Evolutionary conservation across 2,329 filamentous ascomycete genomes (phyloP).

Genomic region (Fusarium torreyae): DNA sequence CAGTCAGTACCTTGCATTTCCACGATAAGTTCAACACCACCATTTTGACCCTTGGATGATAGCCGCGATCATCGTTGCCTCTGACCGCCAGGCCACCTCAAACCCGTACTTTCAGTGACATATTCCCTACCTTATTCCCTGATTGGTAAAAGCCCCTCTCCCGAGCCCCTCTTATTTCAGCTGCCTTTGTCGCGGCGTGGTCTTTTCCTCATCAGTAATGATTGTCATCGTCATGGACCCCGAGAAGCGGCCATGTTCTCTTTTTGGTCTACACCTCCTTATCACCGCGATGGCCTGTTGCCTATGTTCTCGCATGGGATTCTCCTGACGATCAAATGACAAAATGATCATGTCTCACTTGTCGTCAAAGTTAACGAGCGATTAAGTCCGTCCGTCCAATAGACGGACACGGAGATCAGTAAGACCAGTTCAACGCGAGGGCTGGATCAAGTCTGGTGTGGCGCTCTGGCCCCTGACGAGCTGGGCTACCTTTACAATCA

Average conservation of each 20-base stretch:
- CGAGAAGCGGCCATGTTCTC: not conserved
- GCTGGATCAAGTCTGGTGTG: conserved; percentile 8
- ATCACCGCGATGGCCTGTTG: conserved; percentile 6
- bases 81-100: conserved; percentile 2
- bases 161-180: conserved; percentile 4
- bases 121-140: not conserved
- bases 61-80: conserved; percentile 35
- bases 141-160: conserved; percentile 32
- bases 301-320: not conserved
- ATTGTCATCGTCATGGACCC: conserved; percentile 11
- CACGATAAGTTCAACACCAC: conserved; percentile 17
- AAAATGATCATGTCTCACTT: conserved; percentile 26
- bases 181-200: not conserved
- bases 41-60: conserved; percentile 17
- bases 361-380: conserved; percentile 17
- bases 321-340: conserved; percentile 41
- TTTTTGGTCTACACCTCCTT: conserved; percentile 11
- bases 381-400: conserved; percentile 26
- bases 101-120: conserved; percentile 22
- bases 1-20: conserved; percentile 14
- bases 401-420: not conserved
- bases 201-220: conserved; percentile 5
- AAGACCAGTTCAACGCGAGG: conserved; percentile 9
- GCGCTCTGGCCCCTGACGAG: conserved; percentile 39
- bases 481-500: conserved; percentile 30